Percentiles rank a stretch among this genome's conserved stretches.
Conservation (phyloP, 2,329 filamentous ascomycete genomes). For the Scortechinia acanthostroma region DNA sequence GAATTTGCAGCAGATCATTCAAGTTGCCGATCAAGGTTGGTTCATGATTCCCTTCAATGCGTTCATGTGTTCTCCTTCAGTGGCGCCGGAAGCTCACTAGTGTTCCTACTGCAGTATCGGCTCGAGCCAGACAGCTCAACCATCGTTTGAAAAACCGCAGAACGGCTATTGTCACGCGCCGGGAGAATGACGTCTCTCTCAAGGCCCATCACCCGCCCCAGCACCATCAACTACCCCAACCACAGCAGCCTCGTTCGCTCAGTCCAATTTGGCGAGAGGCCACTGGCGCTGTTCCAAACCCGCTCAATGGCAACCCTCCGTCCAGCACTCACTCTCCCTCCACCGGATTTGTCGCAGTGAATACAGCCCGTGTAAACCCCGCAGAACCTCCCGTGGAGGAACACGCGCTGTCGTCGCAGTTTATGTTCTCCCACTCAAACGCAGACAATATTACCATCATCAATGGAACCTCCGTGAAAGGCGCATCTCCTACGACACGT, state of each 20-base stretch:
- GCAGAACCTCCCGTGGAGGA: slow-evolving; percentile 19
- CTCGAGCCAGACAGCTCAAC: slow-evolving; percentile 70
- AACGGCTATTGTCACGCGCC: slow-evolving; percentile 62
- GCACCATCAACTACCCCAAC: slow-evolving; percentile 19
- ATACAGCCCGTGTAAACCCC: slow-evolving; percentile 32
- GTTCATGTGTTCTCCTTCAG: not conserved
- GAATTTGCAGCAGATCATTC: slow-evolving; percentile 69
- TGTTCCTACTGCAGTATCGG: slow-evolving; percentile 41
- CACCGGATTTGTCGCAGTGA: slow-evolving; percentile 50
- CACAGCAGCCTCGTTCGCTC: slow-evolving; percentile 7
- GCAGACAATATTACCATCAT: slow-evolving; percentile 36
- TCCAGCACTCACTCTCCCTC: slow-evolving; percentile 31
- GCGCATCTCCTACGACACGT: slow-evolving; percentile 44
- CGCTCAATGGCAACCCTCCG: slow-evolving; percentile 15
- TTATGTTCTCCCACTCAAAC: slow-evolving; percentile 25
- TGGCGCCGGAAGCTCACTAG: not conserved
- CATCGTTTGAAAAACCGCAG: slow-evolving; percentile 72
- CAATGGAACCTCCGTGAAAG: slow-evolving; percentile 36
- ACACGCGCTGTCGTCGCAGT: slow-evolving; percentile 18
- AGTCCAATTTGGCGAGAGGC: slow-evolving; percentile 6
- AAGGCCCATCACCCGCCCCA: slow-evolving; percentile 24
- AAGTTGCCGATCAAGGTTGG: slow-evolving; percentile 66
- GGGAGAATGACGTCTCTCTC: slow-evolving; percentile 26
- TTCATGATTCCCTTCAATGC: too few relatives aligned
- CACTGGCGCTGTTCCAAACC: slow-evolving; percentile 12